These are phyloP conservation scores for Coemansia sp. DNA, from an alignment of 192 early-diverging fungal species.

Conservation along the genomic window DNA sequence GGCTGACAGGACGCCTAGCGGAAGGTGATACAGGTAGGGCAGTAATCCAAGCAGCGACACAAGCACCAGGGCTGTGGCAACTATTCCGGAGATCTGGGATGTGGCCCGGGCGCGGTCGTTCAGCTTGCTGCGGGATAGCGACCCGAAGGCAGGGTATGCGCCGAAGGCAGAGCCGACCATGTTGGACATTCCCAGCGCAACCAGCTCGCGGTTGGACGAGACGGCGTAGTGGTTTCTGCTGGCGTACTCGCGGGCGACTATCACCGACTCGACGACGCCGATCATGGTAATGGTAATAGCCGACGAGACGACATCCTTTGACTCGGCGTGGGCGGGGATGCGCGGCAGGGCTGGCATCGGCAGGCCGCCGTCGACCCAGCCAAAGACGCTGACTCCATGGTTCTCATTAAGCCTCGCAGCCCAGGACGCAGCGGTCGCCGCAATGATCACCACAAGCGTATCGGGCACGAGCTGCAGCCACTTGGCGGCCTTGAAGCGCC, in stretches of 20 bases:
- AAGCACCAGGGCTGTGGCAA: slow-evolving; percentile 76
- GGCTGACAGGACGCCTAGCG: slow-evolving; percentile 76
- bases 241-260: slow-evolving; percentile 90
- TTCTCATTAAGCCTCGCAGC: slow-evolving; percentile 40
- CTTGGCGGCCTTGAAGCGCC: slow-evolving; percentile 27
- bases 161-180: slow-evolving; percentile 81
- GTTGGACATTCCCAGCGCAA: slow-evolving; percentile 92
- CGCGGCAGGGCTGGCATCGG: slow-evolving; percentile 59
- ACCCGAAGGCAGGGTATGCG: slow-evolving; percentile 82
- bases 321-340: slow-evolving; percentile 63
- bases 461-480: slow-evolving; percentile 87
- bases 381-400: slow-evolving; percentile 78
- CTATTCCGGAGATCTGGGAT: slow-evolving; percentile 86
- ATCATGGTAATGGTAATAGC: slow-evolving; percentile 92
- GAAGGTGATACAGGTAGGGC: slow-evolving; percentile 82
- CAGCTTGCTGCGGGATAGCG: slow-evolving; percentile 88
- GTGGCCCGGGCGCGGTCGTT: slow-evolving; percentile 91
- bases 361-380: slow-evolving; percentile 68
- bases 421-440: slow-evolving; percentile 78
- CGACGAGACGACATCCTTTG: slow-evolving; percentile 74
- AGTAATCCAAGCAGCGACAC: slow-evolving; percentile 81
- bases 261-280: slow-evolving; percentile 97
- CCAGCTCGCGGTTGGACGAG: slow-evolving; percentile 94
- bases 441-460: slow-evolving; percentile 83
- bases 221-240: slow-evolving; percentile 90